These are phyloP conservation scores for Thozetella sp. DNA, from an alignment of 495 filamentous ascomycete genomes.

Conservation along the genomic window DNA sequence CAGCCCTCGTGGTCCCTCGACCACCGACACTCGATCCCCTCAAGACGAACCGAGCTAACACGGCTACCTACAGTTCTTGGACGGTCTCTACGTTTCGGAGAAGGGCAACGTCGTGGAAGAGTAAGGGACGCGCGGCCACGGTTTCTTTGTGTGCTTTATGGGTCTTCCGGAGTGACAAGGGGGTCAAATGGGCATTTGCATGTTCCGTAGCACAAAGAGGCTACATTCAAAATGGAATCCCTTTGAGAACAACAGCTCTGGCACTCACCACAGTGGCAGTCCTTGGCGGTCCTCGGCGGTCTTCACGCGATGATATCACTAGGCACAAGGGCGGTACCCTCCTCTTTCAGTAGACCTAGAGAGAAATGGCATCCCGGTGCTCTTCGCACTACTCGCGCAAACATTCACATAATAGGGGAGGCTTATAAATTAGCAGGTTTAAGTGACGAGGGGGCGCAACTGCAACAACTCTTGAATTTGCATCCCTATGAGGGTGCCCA, in stretches of 20 bases:
- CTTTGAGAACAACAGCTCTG: slow-evolving; percentile 27
- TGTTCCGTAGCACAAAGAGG: slow-evolving; percentile 55
- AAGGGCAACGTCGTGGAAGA: slow-evolving; percentile 87
- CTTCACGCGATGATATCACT: slow-evolving; percentile 1
- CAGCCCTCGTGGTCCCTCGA: slow-evolving; percentile 1
- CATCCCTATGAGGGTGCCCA: not conserved
- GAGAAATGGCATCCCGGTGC: not conserved
- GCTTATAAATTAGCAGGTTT: no score
- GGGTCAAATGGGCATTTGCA: slow-evolving; percentile 50
- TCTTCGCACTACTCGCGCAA: no score
- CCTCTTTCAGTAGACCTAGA: not conserved
- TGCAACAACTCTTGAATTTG: not conserved
- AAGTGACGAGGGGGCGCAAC: no score
- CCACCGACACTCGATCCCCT: not conserved
- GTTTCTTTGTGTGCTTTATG: slow-evolving; percentile 48
- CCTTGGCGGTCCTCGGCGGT: slow-evolving; percentile 1
- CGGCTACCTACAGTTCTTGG: slow-evolving; percentile 80
- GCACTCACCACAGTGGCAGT: slow-evolving; percentile 15
- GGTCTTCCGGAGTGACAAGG: slow-evolving; percentile 41
- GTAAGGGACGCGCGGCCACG: slow-evolving; percentile 42
- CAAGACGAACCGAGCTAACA: slow-evolving; percentile 27
- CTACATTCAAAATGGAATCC: slow-evolving; percentile 49
- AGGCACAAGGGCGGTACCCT: not conserved
- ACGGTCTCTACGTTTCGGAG: slow-evolving; percentile 99
- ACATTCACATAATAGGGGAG: no score